A percentile compares a stretch with the other conserved stretches of the same genome.
Conservation (phyloP, 441 rosid genomes). For the Rhodomyrtus psidioides region DNA sequence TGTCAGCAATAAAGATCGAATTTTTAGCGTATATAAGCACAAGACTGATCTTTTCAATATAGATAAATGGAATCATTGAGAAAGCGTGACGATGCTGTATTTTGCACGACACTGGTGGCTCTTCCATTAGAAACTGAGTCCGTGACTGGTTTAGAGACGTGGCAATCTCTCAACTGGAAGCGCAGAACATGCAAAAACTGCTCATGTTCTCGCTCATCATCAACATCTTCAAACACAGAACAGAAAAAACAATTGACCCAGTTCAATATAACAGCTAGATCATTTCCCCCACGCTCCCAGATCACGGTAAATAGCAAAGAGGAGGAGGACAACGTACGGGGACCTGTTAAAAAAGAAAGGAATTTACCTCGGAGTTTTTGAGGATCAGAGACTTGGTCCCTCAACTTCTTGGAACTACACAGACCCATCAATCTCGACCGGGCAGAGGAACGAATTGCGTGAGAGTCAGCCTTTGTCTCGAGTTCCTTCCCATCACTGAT, state of each 20-base stretch:
- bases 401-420: background rate
- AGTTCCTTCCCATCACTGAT: background rate
- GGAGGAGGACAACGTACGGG: background rate
- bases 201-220: background rate
- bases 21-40: background rate
- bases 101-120: background rate
- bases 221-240: background rate
- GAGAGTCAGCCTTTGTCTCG: background rate
- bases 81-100: background rate
- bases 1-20: background rate
- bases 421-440: slow-evolving; percentile 5
- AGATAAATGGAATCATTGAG: background rate
- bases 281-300: background rate
- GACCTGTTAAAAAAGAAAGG: background rate
- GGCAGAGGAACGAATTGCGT: background rate
- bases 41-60: background rate
- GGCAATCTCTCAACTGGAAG: background rate
- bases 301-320: background rate
- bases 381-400: background rate
- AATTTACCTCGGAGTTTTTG: background rate
- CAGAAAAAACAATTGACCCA: background rate
- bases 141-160: background rate
- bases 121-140: background rate
- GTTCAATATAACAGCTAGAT: background rate
- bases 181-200: background rate